Conservation (phyloP, 768 basidiomycete genomes). For the Lactarius quietus region DNA sequence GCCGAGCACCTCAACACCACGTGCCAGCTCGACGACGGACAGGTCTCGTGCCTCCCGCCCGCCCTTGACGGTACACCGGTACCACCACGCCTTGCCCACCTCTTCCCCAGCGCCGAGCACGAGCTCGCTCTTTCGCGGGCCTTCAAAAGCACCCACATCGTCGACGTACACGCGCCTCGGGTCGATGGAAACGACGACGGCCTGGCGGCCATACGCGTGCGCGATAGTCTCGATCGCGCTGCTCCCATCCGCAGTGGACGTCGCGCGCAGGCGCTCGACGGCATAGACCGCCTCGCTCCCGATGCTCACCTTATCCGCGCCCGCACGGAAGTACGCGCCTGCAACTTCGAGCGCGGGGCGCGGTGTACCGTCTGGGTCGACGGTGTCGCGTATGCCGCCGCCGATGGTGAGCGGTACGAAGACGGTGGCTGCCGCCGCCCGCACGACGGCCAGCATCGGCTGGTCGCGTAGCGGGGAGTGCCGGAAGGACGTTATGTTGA, state of each 20-base stretch:
- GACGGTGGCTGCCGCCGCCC: conserved; percentile 80
- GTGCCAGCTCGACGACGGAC: conserved; percentile 87
- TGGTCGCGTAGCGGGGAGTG: conserved; percentile 93
- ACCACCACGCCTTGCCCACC: conserved; percentile 89
- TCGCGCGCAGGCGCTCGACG: conserved; percentile 72
- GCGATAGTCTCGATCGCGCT: conserved; percentile 95
- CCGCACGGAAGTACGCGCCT: conserved; percentile 92
- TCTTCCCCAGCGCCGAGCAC: conserved; percentile 49
- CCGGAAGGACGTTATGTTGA: conserved; percentile 99
- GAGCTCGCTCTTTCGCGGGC: conserved; percentile 63
- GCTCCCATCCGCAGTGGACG: conserved; percentile 50
- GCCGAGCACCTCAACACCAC: conserved; percentile 85
- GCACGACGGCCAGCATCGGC: conserved; percentile 96
- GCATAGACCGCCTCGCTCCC: conserved; percentile 95
- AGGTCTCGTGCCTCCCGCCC: conserved; percentile 80
- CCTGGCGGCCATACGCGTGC: conserved; percentile 86
- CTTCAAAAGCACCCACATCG: conserved; percentile 49
- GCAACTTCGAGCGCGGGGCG: conserved; percentile 92
- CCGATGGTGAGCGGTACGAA: conserved; percentile 99
- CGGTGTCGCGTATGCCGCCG: conserved; percentile 93
- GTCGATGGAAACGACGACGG: conserved; percentile 97
- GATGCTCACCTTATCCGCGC: conserved; percentile 98
- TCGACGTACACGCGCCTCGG: conserved; percentile 79
- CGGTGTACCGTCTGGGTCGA: conserved; percentile 91
- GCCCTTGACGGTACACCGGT: conserved; percentile 95